A percentile compares a stretch with the other conserved stretches of the same genome.
Conservation (phyloP, 2,329 filamentous ascomycete species). For the Paraphaeosphaeria minitans region DNA sequence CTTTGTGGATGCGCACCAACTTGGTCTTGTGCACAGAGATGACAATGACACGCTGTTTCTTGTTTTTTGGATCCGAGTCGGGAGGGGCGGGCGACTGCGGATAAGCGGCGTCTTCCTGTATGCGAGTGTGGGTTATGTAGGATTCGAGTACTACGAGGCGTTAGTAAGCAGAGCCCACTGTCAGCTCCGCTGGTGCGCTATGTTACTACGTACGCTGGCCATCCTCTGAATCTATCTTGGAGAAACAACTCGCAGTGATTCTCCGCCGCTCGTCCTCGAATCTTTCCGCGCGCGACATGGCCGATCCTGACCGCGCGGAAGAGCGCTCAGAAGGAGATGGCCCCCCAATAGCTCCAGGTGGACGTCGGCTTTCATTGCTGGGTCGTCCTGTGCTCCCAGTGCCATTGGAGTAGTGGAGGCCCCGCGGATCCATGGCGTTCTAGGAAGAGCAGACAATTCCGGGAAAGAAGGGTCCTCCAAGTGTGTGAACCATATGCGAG, state of each 20-base stretch:
- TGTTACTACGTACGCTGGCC: conserved; percentile 71
- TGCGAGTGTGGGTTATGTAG: conserved; percentile 96
- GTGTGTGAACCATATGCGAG: conserved; percentile 1
- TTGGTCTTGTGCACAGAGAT: conserved; percentile 92
- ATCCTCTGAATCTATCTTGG: conserved; percentile 84
- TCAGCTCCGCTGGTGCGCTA: no score
- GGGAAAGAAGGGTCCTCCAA: not conserved
- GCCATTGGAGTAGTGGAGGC: conserved; percentile 39
- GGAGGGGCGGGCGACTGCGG: conserved; percentile 86
- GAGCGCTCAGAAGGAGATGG: conserved; percentile 35
- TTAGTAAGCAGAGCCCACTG: no score
- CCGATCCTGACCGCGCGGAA: conserved; percentile 24
- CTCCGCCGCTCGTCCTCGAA: conserved; percentile 97
- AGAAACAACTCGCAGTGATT: conserved; percentile 94
- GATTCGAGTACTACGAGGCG: conserved; percentile 73
- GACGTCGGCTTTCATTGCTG: conserved; percentile 29
- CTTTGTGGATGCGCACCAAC: conserved; percentile 93
- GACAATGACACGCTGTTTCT: conserved; percentile 90
- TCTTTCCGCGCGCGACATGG: conserved; percentile 68
- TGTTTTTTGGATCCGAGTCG: conserved; percentile 71
- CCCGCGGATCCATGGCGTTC: conserved; percentile 38
- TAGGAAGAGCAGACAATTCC: not conserved
- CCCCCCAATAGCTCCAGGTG: conserved; percentile 34
- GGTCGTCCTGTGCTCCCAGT: conserved; percentile 29
- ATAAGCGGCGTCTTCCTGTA: conserved; percentile 83